These are phyloP conservation scores for Lenzites betulinus DNA, from an alignment of 768 basidiomycete genomes.

Conservation along the genomic window DNA sequence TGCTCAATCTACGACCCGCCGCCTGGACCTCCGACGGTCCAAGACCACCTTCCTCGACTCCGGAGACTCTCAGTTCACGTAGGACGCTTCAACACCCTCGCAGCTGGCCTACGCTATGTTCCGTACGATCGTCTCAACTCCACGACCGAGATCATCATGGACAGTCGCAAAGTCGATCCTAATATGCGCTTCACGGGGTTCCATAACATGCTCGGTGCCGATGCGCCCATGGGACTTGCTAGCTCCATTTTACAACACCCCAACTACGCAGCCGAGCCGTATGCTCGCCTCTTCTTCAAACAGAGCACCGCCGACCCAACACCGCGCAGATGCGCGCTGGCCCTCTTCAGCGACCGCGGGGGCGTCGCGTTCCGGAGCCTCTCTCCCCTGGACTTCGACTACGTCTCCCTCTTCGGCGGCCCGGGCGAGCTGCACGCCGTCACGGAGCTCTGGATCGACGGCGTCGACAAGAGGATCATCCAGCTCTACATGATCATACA, in stretches of 20 bases:
- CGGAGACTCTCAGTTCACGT: not conserved
- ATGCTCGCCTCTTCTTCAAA: not conserved
- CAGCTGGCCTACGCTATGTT: not conserved
- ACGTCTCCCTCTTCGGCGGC: not conserved
- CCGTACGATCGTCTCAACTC: not conserved
- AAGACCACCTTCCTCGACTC: not conserved
- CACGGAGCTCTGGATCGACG: not conserved
- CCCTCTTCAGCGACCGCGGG: not conserved
- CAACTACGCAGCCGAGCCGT: not conserved
- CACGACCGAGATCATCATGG: not conserved
- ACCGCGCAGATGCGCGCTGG: not conserved
- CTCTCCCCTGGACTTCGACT: not conserved
- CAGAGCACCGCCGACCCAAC: not conserved
- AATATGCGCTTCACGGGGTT: too few relatives aligned
- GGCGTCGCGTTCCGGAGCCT: not conserved
- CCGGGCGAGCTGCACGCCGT: not conserved
- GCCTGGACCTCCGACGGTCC: not conserved
- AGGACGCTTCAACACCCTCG: not conserved
- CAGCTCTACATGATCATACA: not conserved
- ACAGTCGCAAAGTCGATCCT: too few relatives aligned
- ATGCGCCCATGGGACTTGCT: too few relatives aligned
- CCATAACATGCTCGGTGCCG: too few relatives aligned
- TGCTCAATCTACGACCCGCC: not conserved
- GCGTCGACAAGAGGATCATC: not conserved
- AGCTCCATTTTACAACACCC: too few relatives aligned